Conservation (phyloP, 2,329 filamentous ascomycete genomes). For the Diaporthe ampelina region DNA sequence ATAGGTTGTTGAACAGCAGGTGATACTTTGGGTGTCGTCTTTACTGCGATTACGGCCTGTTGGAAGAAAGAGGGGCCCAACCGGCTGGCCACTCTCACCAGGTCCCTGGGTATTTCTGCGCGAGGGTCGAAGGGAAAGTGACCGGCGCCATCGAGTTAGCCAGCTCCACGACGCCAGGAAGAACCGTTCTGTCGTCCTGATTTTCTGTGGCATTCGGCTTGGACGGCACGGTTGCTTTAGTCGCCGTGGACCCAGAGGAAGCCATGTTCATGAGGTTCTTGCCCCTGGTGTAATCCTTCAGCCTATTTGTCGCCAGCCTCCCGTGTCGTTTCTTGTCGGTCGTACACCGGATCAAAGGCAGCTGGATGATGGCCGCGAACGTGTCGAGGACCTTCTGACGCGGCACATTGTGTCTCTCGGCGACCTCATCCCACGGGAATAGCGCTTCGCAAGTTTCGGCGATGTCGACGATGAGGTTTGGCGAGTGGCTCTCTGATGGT, state of each 20-base stretch:
- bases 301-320: slow-evolving; percentile 55
- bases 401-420: slow-evolving; percentile 58
- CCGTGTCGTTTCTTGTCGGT: slow-evolving; percentile 59
- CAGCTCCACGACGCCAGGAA: slow-evolving; percentile 39
- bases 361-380: slow-evolving; percentile 62
- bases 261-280: slow-evolving; percentile 49
- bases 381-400: slow-evolving; percentile 61
- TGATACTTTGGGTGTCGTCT: slow-evolving; percentile 2
- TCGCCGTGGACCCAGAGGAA: background rate
- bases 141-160: slow-evolving; percentile 40
- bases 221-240: background rate
- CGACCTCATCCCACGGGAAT: slow-evolving; percentile 62
- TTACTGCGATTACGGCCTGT: background rate
- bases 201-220: slow-evolving; percentile 13
- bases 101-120: slow-evolving; percentile 28
- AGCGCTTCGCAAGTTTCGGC: slow-evolving; percentile 61
- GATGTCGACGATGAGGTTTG: slow-evolving; percentile 61
- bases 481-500: slow-evolving; percentile 51
- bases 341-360: slow-evolving; percentile 61
- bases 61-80: background rate
- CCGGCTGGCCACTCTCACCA: slow-evolving; percentile 11
- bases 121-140: slow-evolving; percentile 36
- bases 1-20: slow-evolving; percentile 30
- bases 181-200: slow-evolving; percentile 20
- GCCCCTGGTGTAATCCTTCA: slow-evolving; percentile 59